Conservation (phyloP, 2,329 filamentous ascomycete genomes). For the Diaporthe amygdali region DNA sequence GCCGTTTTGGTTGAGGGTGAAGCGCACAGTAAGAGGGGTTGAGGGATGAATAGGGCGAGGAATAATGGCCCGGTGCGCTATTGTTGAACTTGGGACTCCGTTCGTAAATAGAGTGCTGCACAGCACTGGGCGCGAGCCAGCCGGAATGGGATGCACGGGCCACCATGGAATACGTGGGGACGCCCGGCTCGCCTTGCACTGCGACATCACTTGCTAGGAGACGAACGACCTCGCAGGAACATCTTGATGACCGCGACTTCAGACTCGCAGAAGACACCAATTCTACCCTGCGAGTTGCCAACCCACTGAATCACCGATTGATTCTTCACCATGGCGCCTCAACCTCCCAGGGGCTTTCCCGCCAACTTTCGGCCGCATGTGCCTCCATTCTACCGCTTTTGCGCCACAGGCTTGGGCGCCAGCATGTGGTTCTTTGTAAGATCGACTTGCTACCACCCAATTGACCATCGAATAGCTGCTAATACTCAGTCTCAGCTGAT, state of each 20-base stretch:
- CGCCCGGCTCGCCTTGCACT: neutral
- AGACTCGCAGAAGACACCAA: neutral
- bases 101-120: neutral
- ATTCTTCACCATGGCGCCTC: slow-evolving; percentile 39
- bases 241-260: neutral
- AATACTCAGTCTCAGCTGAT: slow-evolving; percentile 69
- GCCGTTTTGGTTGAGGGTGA: neutral
- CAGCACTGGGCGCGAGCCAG: neutral
- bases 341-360: slow-evolving; percentile 30
- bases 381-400: slow-evolving; percentile 76
- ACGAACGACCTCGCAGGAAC: neutral
- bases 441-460: slow-evolving; percentile 28
- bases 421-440: slow-evolving; percentile 99
- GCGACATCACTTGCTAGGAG: neutral
- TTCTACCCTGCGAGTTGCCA: neutral
- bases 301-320: neutral
- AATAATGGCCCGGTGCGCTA: neutral
- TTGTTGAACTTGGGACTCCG: neutral
- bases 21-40: neutral
- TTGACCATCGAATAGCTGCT: slow-evolving; percentile 26
- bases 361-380: slow-evolving; percentile 48
- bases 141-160: neutral
- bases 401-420: slow-evolving; percentile 85
- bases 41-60: neutral
- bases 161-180: neutral